Percentiles rank a stretch among this genome's conserved stretches.
These are phyloP conservation scores for Xanthoceras sorbifolium DNA, from an alignment of 345 rosid species.

Conservation along the genomic window DNA sequence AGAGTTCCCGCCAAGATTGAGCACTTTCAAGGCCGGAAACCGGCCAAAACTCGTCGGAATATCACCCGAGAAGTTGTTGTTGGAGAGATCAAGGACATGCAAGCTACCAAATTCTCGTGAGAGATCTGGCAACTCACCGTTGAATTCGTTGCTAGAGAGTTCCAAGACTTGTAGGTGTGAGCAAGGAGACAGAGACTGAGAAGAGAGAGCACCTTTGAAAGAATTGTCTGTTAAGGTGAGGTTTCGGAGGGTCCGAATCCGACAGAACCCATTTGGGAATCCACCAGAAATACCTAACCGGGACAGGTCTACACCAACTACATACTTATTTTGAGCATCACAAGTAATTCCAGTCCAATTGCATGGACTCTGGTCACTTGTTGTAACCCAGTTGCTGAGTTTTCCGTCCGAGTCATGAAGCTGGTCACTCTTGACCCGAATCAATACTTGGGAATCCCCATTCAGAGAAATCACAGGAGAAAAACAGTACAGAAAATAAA, in stretches of 20 bases:
- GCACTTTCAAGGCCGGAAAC: constrained; percentile 36
- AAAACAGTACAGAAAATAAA: not conserved
- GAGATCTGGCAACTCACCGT: constrained; percentile 61
- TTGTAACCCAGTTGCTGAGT: constrained; percentile 53
- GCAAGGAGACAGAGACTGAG: constrained; percentile 51
- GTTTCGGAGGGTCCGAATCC: constrained; percentile 52
- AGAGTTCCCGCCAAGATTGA: constrained; percentile 33
- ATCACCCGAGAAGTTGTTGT: constrained; percentile 51
- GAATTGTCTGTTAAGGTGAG: constrained; percentile 43
- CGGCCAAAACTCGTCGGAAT: constrained; percentile 56
- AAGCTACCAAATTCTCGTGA: constrained; percentile 32
- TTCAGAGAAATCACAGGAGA: constrained; percentile 28
- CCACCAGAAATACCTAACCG: constrained; percentile 43
- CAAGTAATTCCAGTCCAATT: constrained; percentile 74
- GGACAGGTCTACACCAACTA: constrained; percentile 53
- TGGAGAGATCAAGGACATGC: constrained; percentile 45
- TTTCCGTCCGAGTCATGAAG: constrained; percentile 46
- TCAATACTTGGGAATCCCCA: constrained; percentile 54
- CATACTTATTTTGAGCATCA: constrained; percentile 32
- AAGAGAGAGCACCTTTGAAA: constrained; percentile 44
- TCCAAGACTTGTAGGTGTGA: constrained; percentile 40
- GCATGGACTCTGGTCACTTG: constrained; percentile 44
- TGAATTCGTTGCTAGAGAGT: constrained; percentile 41
- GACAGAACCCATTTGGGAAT: constrained; percentile 63
- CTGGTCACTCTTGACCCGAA: constrained; percentile 42